Base-by-base conservation (phyloP, 2,329 filamentous ascomycete species). In the Colletotrichum neosansevieriae region DNA sequence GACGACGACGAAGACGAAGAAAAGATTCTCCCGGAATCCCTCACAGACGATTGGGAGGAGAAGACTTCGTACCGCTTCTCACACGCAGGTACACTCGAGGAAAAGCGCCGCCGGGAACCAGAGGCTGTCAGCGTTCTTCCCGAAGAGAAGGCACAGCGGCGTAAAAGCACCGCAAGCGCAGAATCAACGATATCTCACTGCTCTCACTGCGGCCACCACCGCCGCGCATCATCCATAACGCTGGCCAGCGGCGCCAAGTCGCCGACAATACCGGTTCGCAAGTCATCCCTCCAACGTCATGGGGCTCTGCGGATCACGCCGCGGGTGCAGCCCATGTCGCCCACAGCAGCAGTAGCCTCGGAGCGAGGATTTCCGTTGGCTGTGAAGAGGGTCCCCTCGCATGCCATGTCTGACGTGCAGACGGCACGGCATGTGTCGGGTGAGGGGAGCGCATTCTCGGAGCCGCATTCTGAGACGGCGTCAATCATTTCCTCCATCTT, bases 401-500 rank as follows among this genome's bases (percentile, higher is more conserved):
- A 45, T 2, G 12, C 49, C 42, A 63, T 66, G 3, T 66, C 49
- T 15, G 66, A 66, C 9, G 36, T 17, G 1, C 60, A 49, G 15
- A 34, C 19, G 2, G 29, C 42, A 9, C 24, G 44, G 24, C 51
- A 40, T 12, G 21, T 53, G 29, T 32, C 17, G 12, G 17, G 12
- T 11, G 47, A 19, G 32, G 21, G 15, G 19, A 47, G 17, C 13
- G 17, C 15, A 6, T 36, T 40, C 32, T 29, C 47, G 2, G 45
- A 58, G 45, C 32, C 56, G 17, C 66, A 59, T 12, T 62, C 57
- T 12, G 63, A 69, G 11, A 63, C 67, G 2, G 67, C 57, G 1
- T 69, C 67, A 4, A 63, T 69, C 21, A 58, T 69, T 12, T 67
- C 67, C 12, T 67, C 63, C 24, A 53, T 69, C n/a, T 69, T 69